Percentiles rank a stretch among this genome's conserved stretches.
These are phyloP conservation scores for Cadophora luteo-olivacea DNA, from an alignment of 2,329 filamentous ascomycete species.

Conservation along the genomic window DNA sequence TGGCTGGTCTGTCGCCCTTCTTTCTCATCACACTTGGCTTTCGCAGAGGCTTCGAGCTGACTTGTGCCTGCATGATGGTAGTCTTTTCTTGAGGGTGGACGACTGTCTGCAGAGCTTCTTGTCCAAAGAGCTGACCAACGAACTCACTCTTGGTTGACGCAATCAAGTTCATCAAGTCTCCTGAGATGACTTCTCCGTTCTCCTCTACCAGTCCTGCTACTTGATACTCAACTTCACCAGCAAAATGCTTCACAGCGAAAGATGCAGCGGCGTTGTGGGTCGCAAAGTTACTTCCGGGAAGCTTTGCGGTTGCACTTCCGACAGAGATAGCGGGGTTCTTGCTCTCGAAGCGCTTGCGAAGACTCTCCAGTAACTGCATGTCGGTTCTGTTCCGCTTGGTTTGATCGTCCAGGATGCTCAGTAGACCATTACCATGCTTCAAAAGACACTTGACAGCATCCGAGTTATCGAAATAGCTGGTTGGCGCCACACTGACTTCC, in stretches of 20 bases:
- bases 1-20: conserved; percentile 56
- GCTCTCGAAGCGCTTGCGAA: conserved; percentile 91
- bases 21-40: conserved; percentile 91
- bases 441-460: conserved; percentile 91
- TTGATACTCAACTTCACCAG: conserved; percentile 94
- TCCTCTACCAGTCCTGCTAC: conserved; percentile 88
- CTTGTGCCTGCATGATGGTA: conserved; percentile 93
- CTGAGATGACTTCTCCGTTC: conserved; percentile 94
- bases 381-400: conserved; percentile 89
- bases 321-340: conserved; percentile 92
- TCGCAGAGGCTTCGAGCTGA: conserved; percentile 93
- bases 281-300: conserved; percentile 88
- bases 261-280: conserved; percentile 80
- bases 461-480: conserved; percentile 97
- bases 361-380: conserved; percentile 85
- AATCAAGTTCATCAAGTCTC: conserved; percentile 94
- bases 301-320: conserved; percentile 72
- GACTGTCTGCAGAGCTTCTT: conserved; percentile 90
- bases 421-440: conserved; percentile 89
- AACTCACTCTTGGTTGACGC: conserved; percentile 88
- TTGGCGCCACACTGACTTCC: conserved; percentile 87
- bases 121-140: conserved; percentile 89
- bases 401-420: conserved; percentile 96
- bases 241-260: conserved; percentile 95
- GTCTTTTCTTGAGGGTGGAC: conserved; percentile 90